phyloP scores from a whole-genome alignment of 169 alveolate genomes.

The Plasmodium berghei region DNA sequence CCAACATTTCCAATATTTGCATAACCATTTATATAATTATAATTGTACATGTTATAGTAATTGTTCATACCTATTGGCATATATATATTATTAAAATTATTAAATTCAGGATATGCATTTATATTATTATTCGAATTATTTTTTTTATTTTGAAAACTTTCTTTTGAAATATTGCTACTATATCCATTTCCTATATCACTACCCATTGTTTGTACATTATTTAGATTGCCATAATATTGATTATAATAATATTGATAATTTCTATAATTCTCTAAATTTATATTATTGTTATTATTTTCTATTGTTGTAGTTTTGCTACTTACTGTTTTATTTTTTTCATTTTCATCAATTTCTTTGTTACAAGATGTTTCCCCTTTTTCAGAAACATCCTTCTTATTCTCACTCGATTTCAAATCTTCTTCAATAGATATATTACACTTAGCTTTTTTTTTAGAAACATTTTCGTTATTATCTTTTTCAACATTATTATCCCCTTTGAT shows the following conservation, averaged over 20 bases:
- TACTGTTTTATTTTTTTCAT: neutral
- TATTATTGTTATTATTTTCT: neutral
- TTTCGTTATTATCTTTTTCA: neutral
- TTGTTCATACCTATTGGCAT: constrained; percentile 1
- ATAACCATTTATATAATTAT: neutral
- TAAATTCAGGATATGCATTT: neutral
- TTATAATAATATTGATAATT: constrained; percentile 17
- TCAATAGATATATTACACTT: neutral
- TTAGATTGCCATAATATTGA: constrained; percentile 2
- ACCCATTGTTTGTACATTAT: neutral
- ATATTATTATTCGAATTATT: constrained; percentile 4
- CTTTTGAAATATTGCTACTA: neutral
- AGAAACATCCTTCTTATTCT: neutral
- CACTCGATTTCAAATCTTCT: neutral
- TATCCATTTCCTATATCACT: neutral
- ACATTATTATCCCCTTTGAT: neutral
- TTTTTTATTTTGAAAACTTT: neutral
- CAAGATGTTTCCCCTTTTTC: neutral
- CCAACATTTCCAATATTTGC: no score
- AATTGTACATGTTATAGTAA: constrained; percentile 35
- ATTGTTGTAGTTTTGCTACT: neutral
- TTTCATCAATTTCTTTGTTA: neutral
- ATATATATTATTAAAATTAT: neutral
- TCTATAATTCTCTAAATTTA: neutral
- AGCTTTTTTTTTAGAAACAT: neutral